These are phyloP conservation scores for Fusarium sp. DNA, from an alignment of 2,329 filamentous ascomycete species.

Conservation along the genomic window DNA sequence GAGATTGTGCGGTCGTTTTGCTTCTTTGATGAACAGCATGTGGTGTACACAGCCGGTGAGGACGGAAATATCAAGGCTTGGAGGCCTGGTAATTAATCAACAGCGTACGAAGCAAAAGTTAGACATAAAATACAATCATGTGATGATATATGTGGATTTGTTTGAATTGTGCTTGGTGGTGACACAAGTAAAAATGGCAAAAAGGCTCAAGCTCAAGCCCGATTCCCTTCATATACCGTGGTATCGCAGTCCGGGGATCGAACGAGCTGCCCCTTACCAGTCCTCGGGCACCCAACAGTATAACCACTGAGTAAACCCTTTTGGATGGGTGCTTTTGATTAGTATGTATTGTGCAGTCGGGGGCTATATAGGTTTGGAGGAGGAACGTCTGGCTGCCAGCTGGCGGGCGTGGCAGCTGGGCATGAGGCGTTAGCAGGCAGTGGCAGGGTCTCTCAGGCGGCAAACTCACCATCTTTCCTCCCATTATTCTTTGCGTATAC, in stretches of 20 bases:
- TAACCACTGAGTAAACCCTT: conserved; percentile 6
- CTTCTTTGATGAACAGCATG: conserved; percentile 69
- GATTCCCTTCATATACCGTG: background rate
- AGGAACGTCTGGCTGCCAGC: background rate
- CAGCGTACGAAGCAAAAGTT: background rate
- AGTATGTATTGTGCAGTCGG: background rate
- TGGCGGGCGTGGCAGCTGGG: background rate
- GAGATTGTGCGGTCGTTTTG: conserved; percentile 73
- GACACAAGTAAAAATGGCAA: background rate
- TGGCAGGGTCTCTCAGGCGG: background rate
- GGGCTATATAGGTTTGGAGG: conserved; percentile 13
- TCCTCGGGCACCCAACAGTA: conserved; percentile 9
- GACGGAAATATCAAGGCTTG: conserved; percentile 69
- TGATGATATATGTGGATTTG: background rate
- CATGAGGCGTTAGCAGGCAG: conserved; percentile 3
- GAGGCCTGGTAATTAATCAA: conserved; percentile 51
- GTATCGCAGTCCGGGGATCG: background rate
- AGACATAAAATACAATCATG: background rate
- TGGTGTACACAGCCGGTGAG: conserved; percentile 69
- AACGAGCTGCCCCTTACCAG: background rate
- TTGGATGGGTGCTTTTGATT: background rate
- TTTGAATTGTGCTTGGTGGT: background rate
- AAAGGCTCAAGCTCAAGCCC: background rate
- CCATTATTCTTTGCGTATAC: background rate
- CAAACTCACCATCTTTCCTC: conserved; percentile 11